These are phyloP conservation scores for Diaporthe humulicola DNA, from an alignment of 2,329 filamentous ascomycete species.

Conservation along the genomic window DNA sequence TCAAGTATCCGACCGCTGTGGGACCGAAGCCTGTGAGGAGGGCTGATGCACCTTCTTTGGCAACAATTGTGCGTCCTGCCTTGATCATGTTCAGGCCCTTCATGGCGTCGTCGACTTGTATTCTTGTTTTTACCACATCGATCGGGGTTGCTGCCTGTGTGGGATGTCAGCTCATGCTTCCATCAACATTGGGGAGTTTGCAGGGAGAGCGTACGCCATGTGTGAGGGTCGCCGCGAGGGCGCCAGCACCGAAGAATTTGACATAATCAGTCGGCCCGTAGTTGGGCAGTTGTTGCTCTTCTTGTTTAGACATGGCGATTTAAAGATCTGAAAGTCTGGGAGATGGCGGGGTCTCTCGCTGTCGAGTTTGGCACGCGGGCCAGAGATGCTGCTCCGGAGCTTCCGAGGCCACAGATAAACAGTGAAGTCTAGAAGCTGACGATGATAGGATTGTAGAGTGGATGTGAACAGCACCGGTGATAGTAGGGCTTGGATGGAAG, in stretches of 20 bases:
- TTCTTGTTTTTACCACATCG: constrained; percentile 88
- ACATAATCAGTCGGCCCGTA: constrained; percentile 60
- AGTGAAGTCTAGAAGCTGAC: neutral
- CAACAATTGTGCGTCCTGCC: constrained; percentile 82
- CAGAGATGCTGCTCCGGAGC: neutral
- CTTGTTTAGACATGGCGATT: constrained; percentile 35
- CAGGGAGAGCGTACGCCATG: constrained; percentile 58
- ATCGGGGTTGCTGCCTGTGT: constrained; percentile 65
- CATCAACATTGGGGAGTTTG: no score
- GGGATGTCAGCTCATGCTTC: neutral
- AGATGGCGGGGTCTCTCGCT: neutral
- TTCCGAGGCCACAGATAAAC: neutral
- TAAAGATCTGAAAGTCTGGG: neutral
- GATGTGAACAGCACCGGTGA: neutral
- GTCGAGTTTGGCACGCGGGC: neutral
- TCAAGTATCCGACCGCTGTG: constrained; percentile 88
- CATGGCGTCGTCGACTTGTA: constrained; percentile 88
- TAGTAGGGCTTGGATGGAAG: neutral
- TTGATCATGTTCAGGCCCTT: constrained; percentile 88
- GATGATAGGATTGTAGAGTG: neutral
- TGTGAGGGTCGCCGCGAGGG: constrained; percentile 64
- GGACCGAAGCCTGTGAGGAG: constrained; percentile 88
- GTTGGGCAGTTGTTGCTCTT: constrained; percentile 50
- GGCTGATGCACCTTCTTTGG: constrained; percentile 82
- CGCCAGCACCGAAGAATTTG: constrained; percentile 67